Conservation (phyloP, 2,329 filamentous ascomycete genomes). For the Fusarium veterinarium region DNA sequence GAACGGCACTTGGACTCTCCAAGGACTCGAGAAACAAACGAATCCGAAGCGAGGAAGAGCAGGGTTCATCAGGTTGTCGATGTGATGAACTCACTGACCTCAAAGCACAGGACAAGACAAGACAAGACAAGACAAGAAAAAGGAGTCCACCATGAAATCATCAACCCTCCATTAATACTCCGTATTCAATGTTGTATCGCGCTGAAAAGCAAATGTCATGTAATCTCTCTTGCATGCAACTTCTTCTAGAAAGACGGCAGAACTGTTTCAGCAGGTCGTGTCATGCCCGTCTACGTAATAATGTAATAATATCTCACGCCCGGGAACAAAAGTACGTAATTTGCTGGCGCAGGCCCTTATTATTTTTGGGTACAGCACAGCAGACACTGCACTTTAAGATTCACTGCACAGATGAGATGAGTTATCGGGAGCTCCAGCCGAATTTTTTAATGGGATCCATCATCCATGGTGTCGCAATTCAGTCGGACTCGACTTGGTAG, state of each 20-base stretch:
- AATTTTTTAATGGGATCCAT: conserved; percentile 5
- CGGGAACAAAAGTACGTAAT: conserved; percentile 32
- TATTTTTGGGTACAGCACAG: conserved; percentile 20
- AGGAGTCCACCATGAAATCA: background rate
- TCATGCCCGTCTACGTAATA: conserved; percentile 10
- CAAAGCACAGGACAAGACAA: conserved; percentile 1
- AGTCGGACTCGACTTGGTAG: conserved; percentile 16
- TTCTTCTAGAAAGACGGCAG: conserved; percentile 50
- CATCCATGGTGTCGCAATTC: conserved; percentile 22
- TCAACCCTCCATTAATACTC: background rate
- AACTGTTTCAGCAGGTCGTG: conserved; percentile 32
- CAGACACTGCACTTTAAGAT: background rate
- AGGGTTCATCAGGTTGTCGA: conserved; percentile 14
- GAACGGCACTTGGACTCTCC: conserved; percentile 2
- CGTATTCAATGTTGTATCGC: conserved; percentile 6
- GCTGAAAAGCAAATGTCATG: background rate
- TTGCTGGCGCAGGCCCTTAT: conserved; percentile 27
- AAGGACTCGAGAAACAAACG: background rate
- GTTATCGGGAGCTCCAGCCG: conserved; percentile 12
- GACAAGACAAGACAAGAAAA: background rate
- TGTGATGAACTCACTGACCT: conserved; percentile 22
- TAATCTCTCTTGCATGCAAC: conserved; percentile 33
- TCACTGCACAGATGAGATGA: conserved; percentile 20
- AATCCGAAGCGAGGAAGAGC: background rate
- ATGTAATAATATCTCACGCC: background rate